Evolutionary conservation across 352 stramenopile species (phyloP).

Genomic region (Phytopythium aichiense): DNA sequence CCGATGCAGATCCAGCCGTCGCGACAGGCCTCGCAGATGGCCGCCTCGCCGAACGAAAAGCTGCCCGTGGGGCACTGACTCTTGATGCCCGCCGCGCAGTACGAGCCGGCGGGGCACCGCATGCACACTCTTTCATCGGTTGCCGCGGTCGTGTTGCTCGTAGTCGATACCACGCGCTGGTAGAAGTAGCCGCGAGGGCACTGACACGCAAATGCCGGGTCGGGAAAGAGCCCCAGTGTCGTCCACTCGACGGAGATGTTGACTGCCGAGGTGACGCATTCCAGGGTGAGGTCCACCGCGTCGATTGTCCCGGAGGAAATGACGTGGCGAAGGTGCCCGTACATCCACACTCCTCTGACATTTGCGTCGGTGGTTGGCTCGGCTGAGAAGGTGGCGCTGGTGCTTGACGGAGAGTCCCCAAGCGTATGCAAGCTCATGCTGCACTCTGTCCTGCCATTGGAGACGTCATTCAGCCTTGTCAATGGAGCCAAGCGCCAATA

Average conservation of each 20-base stretch:
- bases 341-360: conserved; percentile 27
- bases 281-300: conserved; percentile 22
- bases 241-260: conserved; percentile 41
- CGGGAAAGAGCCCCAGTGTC: conserved; percentile 45
- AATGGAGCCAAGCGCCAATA: conserved; percentile 23
- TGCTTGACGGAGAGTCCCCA: conserved; percentile 6
- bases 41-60: conserved; percentile 59
- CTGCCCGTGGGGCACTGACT: conserved; percentile 33
- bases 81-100: conserved; percentile 53
- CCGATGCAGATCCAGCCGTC: conserved; percentile 62
- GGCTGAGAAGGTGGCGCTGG: background rate
- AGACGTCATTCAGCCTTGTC: background rate
- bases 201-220: conserved; percentile 44
- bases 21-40: conserved; percentile 45
- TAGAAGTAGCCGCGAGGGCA: conserved; percentile 60
- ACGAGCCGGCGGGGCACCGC: conserved; percentile 54
- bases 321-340: conserved; percentile 22
- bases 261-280: conserved; percentile 38
- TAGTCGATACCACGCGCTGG: conserved; percentile 13
- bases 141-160: background rate
- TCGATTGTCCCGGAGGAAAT: conserved; percentile 38
- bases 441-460: conserved; percentile 10
- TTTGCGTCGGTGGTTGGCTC: background rate
- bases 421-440: conserved; percentile 24
- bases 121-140: conserved; percentile 23